Evolutionary conservation across 768 basidiomycete species (phyloP).

Genomic region (Kwoniella dendrophila): DNA sequence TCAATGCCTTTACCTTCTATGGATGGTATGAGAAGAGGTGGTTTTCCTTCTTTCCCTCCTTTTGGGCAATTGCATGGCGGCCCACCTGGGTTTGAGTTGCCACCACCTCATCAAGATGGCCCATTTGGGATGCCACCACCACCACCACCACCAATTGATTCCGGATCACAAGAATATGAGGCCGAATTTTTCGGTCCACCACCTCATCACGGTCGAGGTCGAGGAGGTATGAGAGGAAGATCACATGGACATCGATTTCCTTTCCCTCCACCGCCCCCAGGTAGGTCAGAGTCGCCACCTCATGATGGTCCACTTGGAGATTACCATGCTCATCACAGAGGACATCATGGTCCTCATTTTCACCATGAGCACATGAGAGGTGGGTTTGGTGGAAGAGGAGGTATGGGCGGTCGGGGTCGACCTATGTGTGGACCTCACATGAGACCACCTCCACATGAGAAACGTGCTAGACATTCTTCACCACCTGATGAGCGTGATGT

Average conservation of each 20-base stretch:
- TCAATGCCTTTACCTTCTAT: too few relatives aligned
- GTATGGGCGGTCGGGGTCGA: not conserved
- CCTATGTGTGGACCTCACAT: not conserved
- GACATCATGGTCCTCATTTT: too few relatives aligned
- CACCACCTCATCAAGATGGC: too few relatives aligned
- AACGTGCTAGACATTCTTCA: too few relatives aligned
- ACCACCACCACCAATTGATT: not conserved
- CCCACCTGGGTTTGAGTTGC: too few relatives aligned
- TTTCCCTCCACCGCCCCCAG: not conserved
- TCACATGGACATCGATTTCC: not conserved
- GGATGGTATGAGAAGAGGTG: not conserved
- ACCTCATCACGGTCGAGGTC: not conserved
- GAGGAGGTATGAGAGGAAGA: not conserved
- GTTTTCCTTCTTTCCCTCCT: not conserved
- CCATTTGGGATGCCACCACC: not conserved
- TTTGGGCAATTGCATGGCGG: too few relatives aligned
- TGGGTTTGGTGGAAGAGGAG: constrained; percentile 2
- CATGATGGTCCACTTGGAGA: too few relatives aligned
- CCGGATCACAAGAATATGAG: not conserved
- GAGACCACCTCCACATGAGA: too few relatives aligned
- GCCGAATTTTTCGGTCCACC: not conserved
- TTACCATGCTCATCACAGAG: too few relatives aligned
- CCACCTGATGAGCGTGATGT: too few relatives aligned
- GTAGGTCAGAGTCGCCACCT: too few relatives aligned
- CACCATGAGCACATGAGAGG: constrained; percentile 12